Evolutionary conservation across 2,329 filamentous ascomycete species (phyloP), one percentile per base, ranked within the genome.

Genomic region (Elsinoe necatrix): DNA sequence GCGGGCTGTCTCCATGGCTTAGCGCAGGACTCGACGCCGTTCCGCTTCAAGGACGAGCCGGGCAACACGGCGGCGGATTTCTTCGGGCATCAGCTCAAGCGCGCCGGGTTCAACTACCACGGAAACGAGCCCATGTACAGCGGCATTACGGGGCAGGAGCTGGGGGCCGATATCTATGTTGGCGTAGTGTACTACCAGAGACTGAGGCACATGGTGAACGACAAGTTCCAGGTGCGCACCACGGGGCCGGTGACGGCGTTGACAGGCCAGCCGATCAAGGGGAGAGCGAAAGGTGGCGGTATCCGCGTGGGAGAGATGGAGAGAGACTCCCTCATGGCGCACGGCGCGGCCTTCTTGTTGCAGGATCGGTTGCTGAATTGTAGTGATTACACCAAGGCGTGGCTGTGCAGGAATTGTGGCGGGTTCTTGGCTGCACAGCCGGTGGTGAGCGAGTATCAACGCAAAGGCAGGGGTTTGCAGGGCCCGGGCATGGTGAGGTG

Each of bases 231-330:
- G 72, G 93, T 97, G 57, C 85, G 93, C 72, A 97, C 93, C 2
- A 97, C 93, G 0, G 93, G 93, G 56, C 91, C 91, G 0, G 86
- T 96, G 42, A 93, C 93, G 56, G 82, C 86, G 21, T 83, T 93
- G 14, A 97, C 92, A 0, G 91, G 92, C 29, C 93, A 98, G 70
- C 93, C 93, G 39, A 93, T 98, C 78, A 96, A 97, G 77, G 93
- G 93, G 62, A 81, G 93, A 70, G 93, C 95, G 70, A 89, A 92
- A 73, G 93, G 92, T 68, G 93, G 93, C 75, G 93, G 93, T 84
- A 96, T 98, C 69, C 90, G 93, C 78, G 92, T 98, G 27, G 93
- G 93, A 73, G 93, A 98, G 73, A 98, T 98, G 93, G 93, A 98
- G 75, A 87, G 93, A 63, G 93, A 98, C 71, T 89, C 92, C 2